Percentiles rank a stretch among this genome's conserved stretches.
These are phyloP conservation scores for Quercus tomentella DNA, from an alignment of 331 rosid genomes.

Conservation along the genomic window DNA sequence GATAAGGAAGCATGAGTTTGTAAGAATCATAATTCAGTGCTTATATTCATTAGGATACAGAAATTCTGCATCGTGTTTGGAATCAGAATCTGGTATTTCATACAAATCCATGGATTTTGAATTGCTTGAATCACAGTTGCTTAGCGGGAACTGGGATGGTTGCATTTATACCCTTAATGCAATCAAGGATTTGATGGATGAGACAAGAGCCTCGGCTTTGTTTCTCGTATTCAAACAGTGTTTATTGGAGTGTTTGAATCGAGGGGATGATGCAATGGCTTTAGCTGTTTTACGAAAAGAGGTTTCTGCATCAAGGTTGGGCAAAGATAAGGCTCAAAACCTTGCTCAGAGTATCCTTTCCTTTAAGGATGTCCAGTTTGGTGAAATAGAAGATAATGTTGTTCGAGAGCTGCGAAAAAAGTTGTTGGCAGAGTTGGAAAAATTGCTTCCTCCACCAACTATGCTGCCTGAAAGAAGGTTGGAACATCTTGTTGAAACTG, in stretches of 20 bases:
- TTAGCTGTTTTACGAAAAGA: conserved; percentile 57
- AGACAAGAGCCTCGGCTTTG: conserved; percentile 54
- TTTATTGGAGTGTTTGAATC: conserved; percentile 53
- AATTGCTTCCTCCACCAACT: conserved; percentile 65
- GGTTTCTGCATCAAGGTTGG: conserved; percentile 45
- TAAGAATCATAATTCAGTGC: conserved; percentile 67
- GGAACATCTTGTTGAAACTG: conserved; percentile 72
- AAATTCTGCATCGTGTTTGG: conserved; percentile 65
- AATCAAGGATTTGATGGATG: conserved; percentile 46
- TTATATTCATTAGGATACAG: conserved; percentile 61
- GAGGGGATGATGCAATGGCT: conserved; percentile 63
- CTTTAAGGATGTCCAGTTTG: conserved; percentile 39
- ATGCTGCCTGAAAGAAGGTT: conserved; percentile 58
- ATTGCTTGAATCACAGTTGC: conserved; percentile 54
- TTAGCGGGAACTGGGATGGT: conserved; percentile 66
- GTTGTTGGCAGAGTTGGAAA: conserved; percentile 58
- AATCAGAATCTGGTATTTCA: conserved; percentile 70
- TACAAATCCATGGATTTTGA: conserved; percentile 47
- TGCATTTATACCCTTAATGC: conserved; percentile 44
- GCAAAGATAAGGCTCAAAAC: conserved; percentile 48
- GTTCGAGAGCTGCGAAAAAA: conserved; percentile 40
- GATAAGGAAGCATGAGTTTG: conserved; percentile 64
- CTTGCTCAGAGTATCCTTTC: conserved; percentile 52
- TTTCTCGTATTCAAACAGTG: conserved; percentile 64
- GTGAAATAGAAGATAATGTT: conserved; percentile 20